These are phyloP conservation scores for Nyctanthes arbortristis DNA, from an alignment of 257 asterid species.

Conservation along the genomic window DNA sequence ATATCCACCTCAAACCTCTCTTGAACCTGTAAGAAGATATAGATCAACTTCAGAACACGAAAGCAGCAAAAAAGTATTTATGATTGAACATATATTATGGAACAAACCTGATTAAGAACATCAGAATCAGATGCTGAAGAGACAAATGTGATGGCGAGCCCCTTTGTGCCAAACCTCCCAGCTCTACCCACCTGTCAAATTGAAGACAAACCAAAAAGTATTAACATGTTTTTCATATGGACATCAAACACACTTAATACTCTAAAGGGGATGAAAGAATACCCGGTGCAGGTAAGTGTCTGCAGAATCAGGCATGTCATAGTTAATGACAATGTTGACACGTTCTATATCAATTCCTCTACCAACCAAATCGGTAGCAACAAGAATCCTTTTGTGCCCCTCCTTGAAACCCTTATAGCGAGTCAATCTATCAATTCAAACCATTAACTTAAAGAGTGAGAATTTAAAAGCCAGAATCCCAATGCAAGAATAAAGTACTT, in stretches of 20 bases:
- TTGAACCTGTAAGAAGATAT: constrained; percentile 56
- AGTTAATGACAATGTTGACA: constrained; percentile 88
- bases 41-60: background rate
- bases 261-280: background rate
- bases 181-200: constrained; percentile 88
- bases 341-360: constrained; percentile 95
- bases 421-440: constrained; percentile 56
- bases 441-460: constrained; percentile 2
- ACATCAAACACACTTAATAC: background rate
- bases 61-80: background rate
- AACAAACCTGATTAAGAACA: constrained; percentile 77
- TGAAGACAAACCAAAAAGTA: background rate
- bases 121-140: constrained; percentile 93
- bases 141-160: constrained; percentile 92
- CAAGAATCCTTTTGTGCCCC: constrained; percentile 93
- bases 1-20: constrained; percentile 96
- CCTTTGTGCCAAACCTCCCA: constrained; percentile 93
- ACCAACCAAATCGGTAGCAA: constrained; percentile 94
- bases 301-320: constrained; percentile 97
- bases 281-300: constrained; percentile 94
- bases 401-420: constrained; percentile 93
- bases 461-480: background rate
- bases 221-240: background rate
- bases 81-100: background rate
- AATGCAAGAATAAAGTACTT: background rate